phyloP scores from a whole-genome alignment of 2,329 filamentous ascomycete genomes.

The Penicillium sp. region DNA sequence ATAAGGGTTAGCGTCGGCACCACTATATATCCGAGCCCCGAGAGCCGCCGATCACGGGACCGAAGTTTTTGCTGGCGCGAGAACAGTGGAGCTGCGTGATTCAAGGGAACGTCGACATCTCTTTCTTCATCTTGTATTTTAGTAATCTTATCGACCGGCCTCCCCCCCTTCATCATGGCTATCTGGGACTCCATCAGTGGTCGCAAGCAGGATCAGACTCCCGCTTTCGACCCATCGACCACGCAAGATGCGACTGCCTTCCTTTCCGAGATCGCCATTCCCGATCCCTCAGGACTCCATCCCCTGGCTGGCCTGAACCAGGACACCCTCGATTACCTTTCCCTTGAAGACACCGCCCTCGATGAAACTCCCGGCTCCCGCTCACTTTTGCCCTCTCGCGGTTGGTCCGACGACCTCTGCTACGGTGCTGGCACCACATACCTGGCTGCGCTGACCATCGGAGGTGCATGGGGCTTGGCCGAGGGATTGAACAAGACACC shows the following conservation, averaged over 20 bases:
- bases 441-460: conserved; percentile 78
- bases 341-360: conserved; percentile 86
- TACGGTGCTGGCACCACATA: conserved; percentile 97
- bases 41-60: conserved; percentile 31
- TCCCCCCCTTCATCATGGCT: conserved; percentile 46
- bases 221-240: conserved; percentile 69
- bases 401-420: conserved; percentile 97
- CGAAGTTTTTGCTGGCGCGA: conserved; percentile 41
- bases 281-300: conserved; percentile 86
- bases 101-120: conserved; percentile 23
- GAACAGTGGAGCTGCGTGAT: conserved; percentile 26
- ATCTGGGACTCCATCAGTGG: conserved; percentile 65
- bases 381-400: conserved; percentile 88
- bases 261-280: conserved; percentile 71
- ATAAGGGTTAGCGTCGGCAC: conserved; percentile 28
- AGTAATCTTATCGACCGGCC: conserved; percentile 27
- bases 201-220: conserved; percentile 57
- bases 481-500: conserved; percentile 79
- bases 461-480: conserved; percentile 87
- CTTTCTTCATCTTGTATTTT: conserved; percentile 22
- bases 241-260: conserved; percentile 85
- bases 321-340: conserved; percentile 91
- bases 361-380: conserved; percentile 82
- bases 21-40: conserved; percentile 20
- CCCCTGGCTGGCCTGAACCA: conserved; percentile 91